phyloP scores from a whole-genome alignment of 108 stramenopile species.

The Cyclostephanos invisitatus region DNA sequence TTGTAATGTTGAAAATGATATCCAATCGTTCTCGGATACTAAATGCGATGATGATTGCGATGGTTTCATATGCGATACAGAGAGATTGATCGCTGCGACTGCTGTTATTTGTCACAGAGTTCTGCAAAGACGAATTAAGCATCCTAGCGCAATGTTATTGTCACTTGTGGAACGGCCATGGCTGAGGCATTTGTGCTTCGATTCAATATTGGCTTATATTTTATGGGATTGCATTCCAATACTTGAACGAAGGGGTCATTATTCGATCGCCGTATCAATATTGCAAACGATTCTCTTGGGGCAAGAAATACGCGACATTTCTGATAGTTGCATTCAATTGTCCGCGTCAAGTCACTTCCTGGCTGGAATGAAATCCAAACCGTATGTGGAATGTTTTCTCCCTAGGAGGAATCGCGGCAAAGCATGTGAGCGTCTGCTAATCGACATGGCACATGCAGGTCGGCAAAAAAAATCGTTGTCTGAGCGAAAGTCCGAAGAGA shows the following conservation, averaged over 20 bases:
- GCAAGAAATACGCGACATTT: conserved; percentile 43
- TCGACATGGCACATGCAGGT: conserved; percentile 65
- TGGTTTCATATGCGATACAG: conserved; percentile 53
- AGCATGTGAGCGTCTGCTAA: conserved; percentile 72
- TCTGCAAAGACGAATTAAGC: conserved; percentile 39
- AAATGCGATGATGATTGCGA: conserved; percentile 6
- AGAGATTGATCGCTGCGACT: conserved; percentile 57
- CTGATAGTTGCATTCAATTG: conserved; percentile 4
- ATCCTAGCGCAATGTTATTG: conserved; percentile 11
- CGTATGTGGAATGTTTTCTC: conserved; percentile 40
- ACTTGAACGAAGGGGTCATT: conserved; percentile 63
- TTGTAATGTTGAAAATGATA: conserved; percentile 20
- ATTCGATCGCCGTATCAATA: conserved; percentile 43
- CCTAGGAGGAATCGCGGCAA: conserved; percentile 79
- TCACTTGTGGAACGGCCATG: conserved; percentile 52
- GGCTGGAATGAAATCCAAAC: conserved; percentile 7
- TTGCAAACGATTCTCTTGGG: conserved; percentile 52
- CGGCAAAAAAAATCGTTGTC: conserved; percentile 30
- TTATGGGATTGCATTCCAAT: conserved; percentile 77
- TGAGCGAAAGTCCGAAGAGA: neutral
- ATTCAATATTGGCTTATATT: conserved; percentile 68
- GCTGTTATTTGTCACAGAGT: conserved; percentile 52
- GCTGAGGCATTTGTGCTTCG: conserved; percentile 82
- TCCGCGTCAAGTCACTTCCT: neutral
- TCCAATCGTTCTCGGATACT: conserved; percentile 14